Evolutionary conservation across 495 filamentous ascomycete species (phyloP), one percentile per base, ranked within the genome.

Genomic region (Aspergillus nanangensis): DNA sequence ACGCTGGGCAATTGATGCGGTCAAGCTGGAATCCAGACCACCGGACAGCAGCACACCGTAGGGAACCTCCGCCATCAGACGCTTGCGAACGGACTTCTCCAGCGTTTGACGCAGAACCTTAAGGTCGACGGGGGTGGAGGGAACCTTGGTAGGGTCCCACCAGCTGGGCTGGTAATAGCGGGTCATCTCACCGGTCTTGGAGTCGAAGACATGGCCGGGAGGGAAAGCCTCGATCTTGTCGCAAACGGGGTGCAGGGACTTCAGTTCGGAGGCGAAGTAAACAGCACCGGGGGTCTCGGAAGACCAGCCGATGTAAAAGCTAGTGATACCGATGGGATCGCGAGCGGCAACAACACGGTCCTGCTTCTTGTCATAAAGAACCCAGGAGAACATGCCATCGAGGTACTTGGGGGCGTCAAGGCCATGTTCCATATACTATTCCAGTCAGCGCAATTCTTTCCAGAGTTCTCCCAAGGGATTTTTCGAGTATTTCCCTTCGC

Each of bases 321-420:
- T 96, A 41, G 91, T 97, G 66, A 98, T 86, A 67, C 93, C 93
- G 52, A 98, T 95, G 33, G 93, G 93, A 65, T 98, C 93, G 59
- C 93, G 82, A 32, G 93, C 94, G 21, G 93, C 94, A 53, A 98
- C 80, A 24, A 87, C 88, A 41, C 94, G 84, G 72, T 98, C 87
- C 59, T 84, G 80, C 39, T 77, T 84, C 74, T 91, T 93, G 75
- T 98, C 93, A 71, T 94, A 96, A 21, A 98, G 78, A 34, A 97
- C 90, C 75, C 91, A 98, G 9, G 92, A 95, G 81, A 98, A 98
- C 94, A 98, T 98, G 69, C 93, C 93, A 65, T 98, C 93, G 50
- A 98, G 83, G 66, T 89, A 72, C 71, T 95, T 94, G 51, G 93
- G 92, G 50, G 90, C 88, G 66, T 97, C 87, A 47, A 95, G 77